Evolutionary conservation across 768 basidiomycete genomes (phyloP), one percentile per base, ranked within the genome.

Genomic region (Suillus sp.): DNA sequence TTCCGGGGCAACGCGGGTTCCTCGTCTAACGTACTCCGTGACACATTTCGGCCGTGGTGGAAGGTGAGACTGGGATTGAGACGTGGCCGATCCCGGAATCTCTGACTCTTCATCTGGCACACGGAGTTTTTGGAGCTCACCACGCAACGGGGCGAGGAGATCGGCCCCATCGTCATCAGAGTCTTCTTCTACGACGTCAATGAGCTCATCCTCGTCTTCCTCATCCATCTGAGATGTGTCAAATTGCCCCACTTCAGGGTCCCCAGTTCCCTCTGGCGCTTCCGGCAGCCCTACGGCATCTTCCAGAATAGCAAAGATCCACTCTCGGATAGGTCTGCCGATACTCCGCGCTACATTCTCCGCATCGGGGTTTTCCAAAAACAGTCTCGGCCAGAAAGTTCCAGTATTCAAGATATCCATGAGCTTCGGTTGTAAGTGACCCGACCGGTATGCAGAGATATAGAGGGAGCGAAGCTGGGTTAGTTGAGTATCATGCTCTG

Each of bases 291-390:
- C 91, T 51, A 91, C 78, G 20, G 83, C 84, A 67, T 88, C 84
- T 58, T 91, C 86, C 47, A 93, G 69, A 30, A 93, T 78, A 0
- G 90, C 81, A 70, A 91, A 90, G 35, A 82, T 76, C 88, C 88
- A 91, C 58, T 77, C 71, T 18, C 89, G 82, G 55, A 93, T 80
- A 1, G 85, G 84, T 35, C 86, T 75, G 5, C 87, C 86, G 14
- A 93, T 82, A 60, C 83, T 87, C 62, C 84, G 76, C 22, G 84
- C 78, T 13, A 89, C 87, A 0, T 85, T 85, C 71, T 92, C 90
- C 35, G 82, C 58, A 72, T 94, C 92, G 0, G 92, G 92, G 66
- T 87, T 83, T 64, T 94, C 92, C 22, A 94, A 81, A 71, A 91
- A 92, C n/a, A 87, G 71, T 38, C 80, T 78, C 5, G 89, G 86